Evolutionary conservation across 2,329 filamentous ascomycete genomes (phyloP).

Genomic region (Coniella vitis): DNA sequence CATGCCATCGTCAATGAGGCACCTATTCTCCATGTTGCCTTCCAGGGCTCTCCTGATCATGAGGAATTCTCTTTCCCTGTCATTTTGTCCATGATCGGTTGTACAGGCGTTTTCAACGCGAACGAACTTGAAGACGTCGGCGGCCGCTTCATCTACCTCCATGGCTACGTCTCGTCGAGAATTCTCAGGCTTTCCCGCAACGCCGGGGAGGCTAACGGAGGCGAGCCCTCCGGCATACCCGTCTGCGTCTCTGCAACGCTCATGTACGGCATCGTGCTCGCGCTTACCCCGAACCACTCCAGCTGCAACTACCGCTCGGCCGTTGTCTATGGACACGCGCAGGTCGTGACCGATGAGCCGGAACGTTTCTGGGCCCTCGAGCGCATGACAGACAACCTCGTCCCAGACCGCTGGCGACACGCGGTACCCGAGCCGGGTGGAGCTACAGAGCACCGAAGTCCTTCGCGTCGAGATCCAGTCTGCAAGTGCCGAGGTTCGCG

Average conservation of each 20-base stretch:
- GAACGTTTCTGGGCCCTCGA: conserved; percentile 76
- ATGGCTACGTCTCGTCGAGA: conserved; percentile 74
- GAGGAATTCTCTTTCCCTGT: conserved; percentile 63
- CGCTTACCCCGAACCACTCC: conserved; percentile 71
- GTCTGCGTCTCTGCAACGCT: conserved; percentile 66
- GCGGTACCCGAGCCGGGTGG: conserved; percentile 57
- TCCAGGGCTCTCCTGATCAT: too few relatives aligned
- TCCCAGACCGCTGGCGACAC: conserved; percentile 61
- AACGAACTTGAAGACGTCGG: conserved; percentile 56
- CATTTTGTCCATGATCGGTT: conserved; percentile 77
- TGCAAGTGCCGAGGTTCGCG: conserved; percentile 68
- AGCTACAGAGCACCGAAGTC: conserved; percentile 69
- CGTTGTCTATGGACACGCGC: conserved; percentile 67
- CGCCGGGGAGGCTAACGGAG: neutral
- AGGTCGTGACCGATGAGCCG: conserved; percentile 53
- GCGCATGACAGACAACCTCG: conserved; percentile 67
- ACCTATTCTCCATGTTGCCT: conserved; percentile 74
- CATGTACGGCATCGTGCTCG: conserved; percentile 72
- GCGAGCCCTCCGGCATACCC: conserved; percentile 50
- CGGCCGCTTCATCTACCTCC: conserved; percentile 73
- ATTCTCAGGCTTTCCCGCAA: conserved; percentile 59
- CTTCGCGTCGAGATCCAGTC: conserved; percentile 62
- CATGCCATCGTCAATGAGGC: conserved; percentile 69
- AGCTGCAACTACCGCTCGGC: conserved; percentile 83
- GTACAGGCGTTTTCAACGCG: conserved; percentile 66